Evolutionary conservation across 31 red algal genomes (phyloP), one percentile per base, ranked within the genome.

Genomic region (Bonnemaisonia californica): DNA sequence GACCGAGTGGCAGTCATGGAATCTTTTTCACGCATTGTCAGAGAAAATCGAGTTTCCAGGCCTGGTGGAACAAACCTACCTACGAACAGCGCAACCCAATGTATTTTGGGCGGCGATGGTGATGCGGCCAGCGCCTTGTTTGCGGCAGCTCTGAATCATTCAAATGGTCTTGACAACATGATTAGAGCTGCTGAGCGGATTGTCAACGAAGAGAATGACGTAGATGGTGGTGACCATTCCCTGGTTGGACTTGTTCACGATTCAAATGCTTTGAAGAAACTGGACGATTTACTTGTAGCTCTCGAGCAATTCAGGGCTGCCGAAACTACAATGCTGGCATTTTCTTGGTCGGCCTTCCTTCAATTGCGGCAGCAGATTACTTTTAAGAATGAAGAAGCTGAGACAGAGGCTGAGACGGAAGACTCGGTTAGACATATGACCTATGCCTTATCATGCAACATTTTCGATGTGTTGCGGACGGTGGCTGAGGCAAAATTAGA

Each of bases 331-430:
- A 29, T 83, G 24, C 54, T 90, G 11, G 47, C 69, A 36, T 57
- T 90, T 60, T 90, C 87, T 16, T 90, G 87, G 87, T 65, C 78
- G 1, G 58, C 78, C 27, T 81, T 62, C 38, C 31, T 89, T n/a
- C 75, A 56, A 22, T 81, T 89, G 30, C 36, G 37, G 30, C 22
- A 42, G 2, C 9, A 31, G 9, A 61, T 65, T 22, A 5, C 35
- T 37, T 48, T 21, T 22, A 40, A 27, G 33, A 51, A 74, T 9
- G 39, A 42, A 23, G 59, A 36, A 2, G 32, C 69, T 37, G 39
- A 73, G 24, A 37, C 26, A 2, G 40, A 30, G 16, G 27, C 38
- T 24, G 63, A 61, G 57, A 16, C 3, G 29, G 48, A 70, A 11
- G 57, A 76, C 54, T 39, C 66, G 18, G 24, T 37, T 0, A 32